These are phyloP conservation scores for Flaveria linearis DNA, from an alignment of 129 eudicot genomes.

Conservation along the genomic window DNA sequence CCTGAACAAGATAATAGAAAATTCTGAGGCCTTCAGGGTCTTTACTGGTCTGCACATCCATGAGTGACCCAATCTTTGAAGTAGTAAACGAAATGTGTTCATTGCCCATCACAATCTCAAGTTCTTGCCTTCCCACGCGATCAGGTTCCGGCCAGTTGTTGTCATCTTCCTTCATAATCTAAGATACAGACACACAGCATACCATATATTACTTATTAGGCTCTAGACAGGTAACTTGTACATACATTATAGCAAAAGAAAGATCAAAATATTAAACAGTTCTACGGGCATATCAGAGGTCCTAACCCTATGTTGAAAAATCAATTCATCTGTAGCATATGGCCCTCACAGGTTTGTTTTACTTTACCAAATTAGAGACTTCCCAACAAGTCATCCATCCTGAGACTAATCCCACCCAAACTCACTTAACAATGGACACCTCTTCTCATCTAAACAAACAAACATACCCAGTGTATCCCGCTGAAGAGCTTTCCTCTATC, in stretches of 20 bases:
- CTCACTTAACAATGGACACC: no score
- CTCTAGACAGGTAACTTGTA: neutral
- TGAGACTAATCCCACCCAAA: no score
- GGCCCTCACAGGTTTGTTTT: no score
- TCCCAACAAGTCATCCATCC: no score
- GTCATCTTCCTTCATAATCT: slow-evolving; percentile 99
- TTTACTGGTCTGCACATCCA: slow-evolving; percentile 96
- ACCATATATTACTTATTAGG: neutral
- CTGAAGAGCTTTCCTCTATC: no score
- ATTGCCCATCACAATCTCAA: slow-evolving; percentile 99
- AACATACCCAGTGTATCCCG: no score
- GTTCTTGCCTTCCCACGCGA: slow-evolving; percentile 95
- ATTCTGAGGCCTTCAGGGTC: slow-evolving; percentile 99
- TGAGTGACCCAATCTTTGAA: slow-evolving; percentile 96
- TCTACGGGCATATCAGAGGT: neutral
- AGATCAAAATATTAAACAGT: neutral
- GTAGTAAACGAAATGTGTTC: slow-evolving; percentile 98
- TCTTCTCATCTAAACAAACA: no score
- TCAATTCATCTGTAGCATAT: neutral
- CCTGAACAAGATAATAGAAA: slow-evolving; percentile 99
- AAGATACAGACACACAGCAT: neutral
- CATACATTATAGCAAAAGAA: neutral
- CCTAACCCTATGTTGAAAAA: neutral
- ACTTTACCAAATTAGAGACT: no score
- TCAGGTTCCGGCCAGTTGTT: slow-evolving; percentile 99